Evolutionary conservation across 2,329 filamentous ascomycete species (phyloP).

Genomic region (Lecanicillium sp.): DNA sequence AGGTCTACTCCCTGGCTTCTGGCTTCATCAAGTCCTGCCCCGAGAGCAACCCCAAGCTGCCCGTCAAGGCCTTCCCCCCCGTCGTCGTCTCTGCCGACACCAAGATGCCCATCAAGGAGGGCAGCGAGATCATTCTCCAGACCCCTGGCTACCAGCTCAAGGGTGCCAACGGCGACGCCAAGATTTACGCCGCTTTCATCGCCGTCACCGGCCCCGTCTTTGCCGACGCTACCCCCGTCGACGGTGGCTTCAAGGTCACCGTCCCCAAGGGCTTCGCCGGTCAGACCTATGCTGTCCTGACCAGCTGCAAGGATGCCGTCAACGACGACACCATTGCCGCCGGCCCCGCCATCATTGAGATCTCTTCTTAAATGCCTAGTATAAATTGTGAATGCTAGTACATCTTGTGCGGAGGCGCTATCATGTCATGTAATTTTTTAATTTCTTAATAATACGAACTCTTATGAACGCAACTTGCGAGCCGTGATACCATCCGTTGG

Average conservation of each 20-base stretch:
- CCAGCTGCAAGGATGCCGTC: slow-evolving; percentile 26
- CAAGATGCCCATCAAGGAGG: slow-evolving; percentile 18
- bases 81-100: slow-evolving; percentile 34
- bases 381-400: neutral
- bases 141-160: slow-evolving; percentile 22
- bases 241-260: slow-evolving; percentile 17
- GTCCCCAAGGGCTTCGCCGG: slow-evolving; percentile 22
- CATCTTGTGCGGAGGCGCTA: neutral
- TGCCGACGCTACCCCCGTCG: slow-evolving; percentile 18
- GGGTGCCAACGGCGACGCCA: slow-evolving; percentile 17
- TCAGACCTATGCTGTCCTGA: slow-evolving; percentile 31
- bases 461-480: too few species aligned
- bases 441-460: neutral
- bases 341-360: slow-evolving; percentile 30
- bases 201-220: slow-evolving; percentile 23
- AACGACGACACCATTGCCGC: slow-evolving; percentile 29
- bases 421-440: neutral
- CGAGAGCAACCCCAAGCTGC: slow-evolving; percentile 52
- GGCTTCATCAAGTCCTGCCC: slow-evolving; percentile 69
- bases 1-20: slow-evolving; percentile 67
- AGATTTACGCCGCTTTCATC: slow-evolving; percentile 30
- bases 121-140: slow-evolving; percentile 4
- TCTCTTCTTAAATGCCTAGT: slow-evolving; percentile 3
- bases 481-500: too few species aligned
- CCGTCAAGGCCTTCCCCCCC: slow-evolving; percentile 55